Conservation (phyloP, 73 alveolate species). For the Strombidium stylifer region DNA sequence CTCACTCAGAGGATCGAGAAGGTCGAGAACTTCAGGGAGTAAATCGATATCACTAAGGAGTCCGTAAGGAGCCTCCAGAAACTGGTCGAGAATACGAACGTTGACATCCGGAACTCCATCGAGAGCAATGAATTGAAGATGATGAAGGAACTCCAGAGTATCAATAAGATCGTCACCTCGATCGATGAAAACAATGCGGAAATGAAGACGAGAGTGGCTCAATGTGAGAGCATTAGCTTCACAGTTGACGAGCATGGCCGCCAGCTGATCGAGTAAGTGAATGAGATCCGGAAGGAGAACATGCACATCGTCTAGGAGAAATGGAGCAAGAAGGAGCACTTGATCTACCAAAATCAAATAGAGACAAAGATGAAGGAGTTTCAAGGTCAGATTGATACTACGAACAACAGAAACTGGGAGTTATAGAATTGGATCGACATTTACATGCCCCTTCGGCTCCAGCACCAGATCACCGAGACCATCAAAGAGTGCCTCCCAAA, state of each 20-base stretch:
- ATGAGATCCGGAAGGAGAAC: background rate
- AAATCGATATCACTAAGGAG: constrained; percentile 11
- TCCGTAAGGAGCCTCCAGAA: background rate
- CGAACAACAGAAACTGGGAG: background rate
- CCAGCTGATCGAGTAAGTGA: background rate
- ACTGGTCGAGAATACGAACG: background rate
- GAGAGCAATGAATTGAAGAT: too few species aligned
- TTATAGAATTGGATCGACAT: constrained; percentile 31
- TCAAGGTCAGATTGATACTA: background rate
- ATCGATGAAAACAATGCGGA: too few species aligned
- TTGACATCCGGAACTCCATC: too few species aligned
- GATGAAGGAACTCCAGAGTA: too few species aligned
- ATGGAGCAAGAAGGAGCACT: background rate
- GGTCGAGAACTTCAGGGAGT: constrained; percentile 3
- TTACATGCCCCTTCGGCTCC: constrained; percentile 9
- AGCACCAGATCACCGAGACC: constrained; percentile 15
- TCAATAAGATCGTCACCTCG: too few species aligned
- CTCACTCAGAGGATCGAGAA: background rate
- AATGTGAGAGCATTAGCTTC: background rate
- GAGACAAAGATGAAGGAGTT: background rate
- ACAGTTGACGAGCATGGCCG: background rate
- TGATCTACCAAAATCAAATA: background rate
- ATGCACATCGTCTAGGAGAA: constrained; percentile 2
- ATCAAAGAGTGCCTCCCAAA: constrained; percentile 22
- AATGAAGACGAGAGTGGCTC: too few species aligned